Evolutionary conservation across 2,329 filamentous ascomycete species (phyloP), one percentile per base, ranked within the genome.

Genomic region (Alternaria viburni): DNA sequence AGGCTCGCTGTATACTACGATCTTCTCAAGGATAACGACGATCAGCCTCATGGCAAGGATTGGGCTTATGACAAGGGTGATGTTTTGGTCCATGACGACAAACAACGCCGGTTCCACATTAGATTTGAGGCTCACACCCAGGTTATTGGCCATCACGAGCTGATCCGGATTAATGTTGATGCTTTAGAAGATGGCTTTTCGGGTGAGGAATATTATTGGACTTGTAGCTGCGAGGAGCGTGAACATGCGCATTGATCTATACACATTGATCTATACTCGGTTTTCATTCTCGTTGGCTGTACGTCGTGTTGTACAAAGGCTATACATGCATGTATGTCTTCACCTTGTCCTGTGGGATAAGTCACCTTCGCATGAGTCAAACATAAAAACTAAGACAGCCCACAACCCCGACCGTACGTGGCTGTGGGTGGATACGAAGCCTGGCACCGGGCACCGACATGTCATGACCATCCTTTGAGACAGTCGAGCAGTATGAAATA

Each of bases 91-190:
- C 4, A 41, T 17, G 36, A 17, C 36, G 8, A 3, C 36, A 1
- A 17, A 17, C 0, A 3, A 11, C 9, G 36, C 36, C 5, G 0
- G n/a, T 41, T 41, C 0, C 36, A 41, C 5, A 10, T 41, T 2
- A 17, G 36, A 4, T 8, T 41, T 41, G n/a, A 17, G 5, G 36
- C 10, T 2, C 8, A 17, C 4, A 10, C 5, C 3, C 10, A 17
- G 36, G 1, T 2, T 17, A 17, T 41, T 3, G 36, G 36, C 36
- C 8, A 11, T 10, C 9, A 41, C 9, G 2, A 11, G 0, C 0
- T 41, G 36, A 0, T 6, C 1, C 1, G 15, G 9, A 4, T 41
- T 3, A 41, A 41, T 4, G 9, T 41, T 41, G 15, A 41, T 11
- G 36, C 36, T 11, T 6, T 11, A 6, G 1, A 0, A 17, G 5